Percentiles rank a stretch among this genome's conserved stretches.
Conservation (phyloP, 148 eudicot species). For the Amaranthus cruentus region DNA sequence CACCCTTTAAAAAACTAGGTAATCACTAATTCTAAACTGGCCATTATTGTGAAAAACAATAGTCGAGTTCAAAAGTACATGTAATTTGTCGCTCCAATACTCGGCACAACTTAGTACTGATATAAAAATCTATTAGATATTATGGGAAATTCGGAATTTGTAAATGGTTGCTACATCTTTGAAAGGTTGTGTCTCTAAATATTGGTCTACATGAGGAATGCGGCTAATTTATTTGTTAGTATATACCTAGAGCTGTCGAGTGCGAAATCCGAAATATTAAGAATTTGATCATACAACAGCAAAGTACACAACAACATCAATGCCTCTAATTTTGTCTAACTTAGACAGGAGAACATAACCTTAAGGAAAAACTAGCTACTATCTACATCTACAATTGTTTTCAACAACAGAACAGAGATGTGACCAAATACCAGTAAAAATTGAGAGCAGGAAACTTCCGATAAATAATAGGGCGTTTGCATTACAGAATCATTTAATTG, state of each 20-base stretch:
- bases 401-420: conserved; percentile 1
- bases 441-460: neutral
- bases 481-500: conserved; percentile 11
- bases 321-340: neutral
- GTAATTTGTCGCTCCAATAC: neutral
- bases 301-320: conserved; percentile 3
- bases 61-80: neutral
- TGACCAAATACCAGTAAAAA: neutral
- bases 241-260: neutral
- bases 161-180: neutral
- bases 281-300: conserved; percentile 2
- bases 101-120: no score
- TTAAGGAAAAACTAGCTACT: neutral
- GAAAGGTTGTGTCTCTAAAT: neutral
- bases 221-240: neutral
- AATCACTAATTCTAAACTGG: neutral
- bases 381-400: conserved; percentile 18
- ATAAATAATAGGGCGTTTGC: neutral
- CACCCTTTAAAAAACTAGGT: neutral
- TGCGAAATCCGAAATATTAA: neutral
- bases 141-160: no score
- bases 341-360: neutral
- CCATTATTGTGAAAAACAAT: neutral
- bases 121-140: no score
- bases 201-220: neutral